phyloP scores from a whole-genome alignment of 108 stramenopile species.

The Nitzschia sp. region DNA sequence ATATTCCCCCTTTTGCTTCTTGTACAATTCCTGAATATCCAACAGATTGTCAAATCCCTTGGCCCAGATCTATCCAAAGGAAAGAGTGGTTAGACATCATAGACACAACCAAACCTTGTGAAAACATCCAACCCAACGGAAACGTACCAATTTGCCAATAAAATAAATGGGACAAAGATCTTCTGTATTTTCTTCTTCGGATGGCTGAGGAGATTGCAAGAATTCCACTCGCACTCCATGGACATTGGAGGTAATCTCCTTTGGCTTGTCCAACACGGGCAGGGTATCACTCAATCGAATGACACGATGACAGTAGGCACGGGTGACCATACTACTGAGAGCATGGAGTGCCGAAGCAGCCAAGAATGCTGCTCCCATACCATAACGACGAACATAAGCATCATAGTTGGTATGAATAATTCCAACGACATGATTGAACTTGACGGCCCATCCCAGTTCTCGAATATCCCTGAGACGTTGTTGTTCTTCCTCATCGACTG shows the following conservation, averaged over 20 bases:
- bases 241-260: constrained; percentile 90
- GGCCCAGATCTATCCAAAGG: constrained; percentile 67
- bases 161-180: constrained; percentile 59
- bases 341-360: constrained; percentile 73
- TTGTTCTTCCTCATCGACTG: neutral
- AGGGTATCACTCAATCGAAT: constrained; percentile 78
- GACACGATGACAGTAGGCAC: constrained; percentile 84
- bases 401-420: constrained; percentile 93
- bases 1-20: constrained; percentile 52
- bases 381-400: constrained; percentile 78
- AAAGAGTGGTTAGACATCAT: neutral
- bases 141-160: constrained; percentile 79
- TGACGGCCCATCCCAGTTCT: constrained; percentile 72
- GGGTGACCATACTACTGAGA: constrained; percentile 61
- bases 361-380: constrained; percentile 57
- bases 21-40: constrained; percentile 61
- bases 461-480: constrained; percentile 15
- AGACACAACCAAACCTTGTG: neutral
- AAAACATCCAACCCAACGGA: neutral
- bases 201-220: constrained; percentile 52
- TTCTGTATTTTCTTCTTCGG: constrained; percentile 15
- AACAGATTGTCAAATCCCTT: constrained; percentile 91
- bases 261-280: constrained; percentile 52
- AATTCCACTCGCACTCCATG: constrained; percentile 90
- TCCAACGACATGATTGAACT: constrained; percentile 93